Evolutionary conservation across 331 rosid species (phyloP), one percentile per base, ranked within the genome.

Genomic region (Dryas integrifolia): DNA sequence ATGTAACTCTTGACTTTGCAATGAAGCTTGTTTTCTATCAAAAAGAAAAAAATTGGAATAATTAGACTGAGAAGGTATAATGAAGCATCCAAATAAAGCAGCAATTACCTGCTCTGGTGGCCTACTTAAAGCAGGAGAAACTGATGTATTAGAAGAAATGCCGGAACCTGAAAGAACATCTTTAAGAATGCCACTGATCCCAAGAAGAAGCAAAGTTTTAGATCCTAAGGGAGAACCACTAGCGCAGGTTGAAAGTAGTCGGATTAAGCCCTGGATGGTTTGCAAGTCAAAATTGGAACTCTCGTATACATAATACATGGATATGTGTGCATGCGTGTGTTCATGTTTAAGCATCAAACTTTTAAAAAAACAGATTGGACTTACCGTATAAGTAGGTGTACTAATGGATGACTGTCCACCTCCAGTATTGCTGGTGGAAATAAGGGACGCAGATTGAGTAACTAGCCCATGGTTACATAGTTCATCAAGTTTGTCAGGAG

Each of bases 371-470:
- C 60, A 71, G 60, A 53, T 11, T 39, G 58, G 67, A 83, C 89
- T 84, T 73, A 95, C 99, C 0, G 99, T 95, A 74, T 95, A 95
- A 57, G 99, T 92, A 62, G 98, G 83, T 0, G 96, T 88, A 86
- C 97, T 92, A 41, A 95, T 98, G 66, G 96, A 88, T 61, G 99
- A 90, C 84, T 92, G 99, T 57, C 97, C 97, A 53, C 99, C 99
- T 40, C 99, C 99, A 77, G 98, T 79, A 83, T 83, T 89, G 84
- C 97, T 89, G 76, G 96, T 81, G 47, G 99, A 95, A 76, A 95
- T 85, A 76, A 95, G 97, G 44, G 98, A 82, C 15, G 99, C 93
- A 70, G 99, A 92, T 82, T 95, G 99, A 10, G 99, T 75, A 56
- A 95, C 96, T 61, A 92, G 83, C 56, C 99, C 99, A 82, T 95